Evolutionary conservation across 2,329 filamentous ascomycete genomes (phyloP), one percentile per base, ranked within the genome.

Genomic region (Fusarium sp.): DNA sequence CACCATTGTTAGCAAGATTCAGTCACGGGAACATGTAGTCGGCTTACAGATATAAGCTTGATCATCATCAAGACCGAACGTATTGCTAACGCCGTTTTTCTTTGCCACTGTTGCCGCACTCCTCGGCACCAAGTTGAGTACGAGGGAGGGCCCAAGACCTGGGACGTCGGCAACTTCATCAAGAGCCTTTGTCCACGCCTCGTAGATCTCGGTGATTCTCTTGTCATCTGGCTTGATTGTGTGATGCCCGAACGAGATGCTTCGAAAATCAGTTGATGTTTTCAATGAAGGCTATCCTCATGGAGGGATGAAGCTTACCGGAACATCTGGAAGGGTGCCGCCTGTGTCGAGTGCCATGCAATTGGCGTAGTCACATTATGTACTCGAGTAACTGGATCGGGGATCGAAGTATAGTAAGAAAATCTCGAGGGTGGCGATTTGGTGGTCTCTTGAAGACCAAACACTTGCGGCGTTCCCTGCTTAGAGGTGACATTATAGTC

Each of bases 161-260:
- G 44, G 44, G 10, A 64, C 61, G 21, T 64, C 56, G 2, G 11
- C 43, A 17, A 64, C 40, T 7, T 77, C 56, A 0, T 77, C 71
- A 0, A 82, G 69, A 1, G 78, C 75, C 1, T 57, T 63, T 46
- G 76, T 79, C 80, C 80, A 83, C 1, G 69, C 53, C 5, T 76
- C 10, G 55, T 78, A 80, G 3, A 82, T 79, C 3, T 67, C 60
- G 43, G 66, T 61, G 1, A 83, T 64, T 8, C 73, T 72, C 2
- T 75, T 64, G 0, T 75, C 65, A 62, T 81, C 76, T 1, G 81
- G 77, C n/a, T 73, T 73, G 55, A 82, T 80, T 0, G 79, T 77
- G 6, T 80, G 74, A 47, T 79, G 76, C 2, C 71, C 76, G 43
- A 82, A 82, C 5, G 28, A 11, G 24, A 63, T 17, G 5, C 55